These are phyloP conservation scores for Chamaenerion angustifolium DNA, from an alignment of 345 rosid genomes.

Conservation along the genomic window DNA sequence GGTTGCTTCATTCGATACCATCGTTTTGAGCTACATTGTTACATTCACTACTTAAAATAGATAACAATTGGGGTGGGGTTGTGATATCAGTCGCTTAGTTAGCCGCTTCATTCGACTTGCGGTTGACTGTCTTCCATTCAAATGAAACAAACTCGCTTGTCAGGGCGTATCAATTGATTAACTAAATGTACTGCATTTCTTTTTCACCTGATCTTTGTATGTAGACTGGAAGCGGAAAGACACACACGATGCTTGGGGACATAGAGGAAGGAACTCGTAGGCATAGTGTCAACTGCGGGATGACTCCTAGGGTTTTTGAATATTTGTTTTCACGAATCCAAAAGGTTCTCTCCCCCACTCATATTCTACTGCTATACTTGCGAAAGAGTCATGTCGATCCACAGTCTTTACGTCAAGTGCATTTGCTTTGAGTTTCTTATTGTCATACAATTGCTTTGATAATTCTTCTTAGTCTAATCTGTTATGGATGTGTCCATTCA, in stretches of 20 bases:
- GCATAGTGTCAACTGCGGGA: slow-evolving; percentile 89
- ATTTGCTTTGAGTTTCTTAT: background rate
- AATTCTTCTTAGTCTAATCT: no score
- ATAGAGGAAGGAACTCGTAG: slow-evolving; percentile 91
- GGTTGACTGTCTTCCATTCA: no score
- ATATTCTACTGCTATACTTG: background rate
- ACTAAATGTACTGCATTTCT: background rate
- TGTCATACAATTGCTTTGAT: background rate
- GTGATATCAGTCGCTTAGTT: no score
- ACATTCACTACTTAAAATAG: no score
- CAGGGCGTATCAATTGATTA: background rate
- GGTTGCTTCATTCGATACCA: no score
- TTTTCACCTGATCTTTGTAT: slow-evolving; percentile 8
- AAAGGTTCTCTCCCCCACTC: slow-evolving; percentile 34
- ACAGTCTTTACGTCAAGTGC: background rate
- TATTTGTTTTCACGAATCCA: slow-evolving; percentile 78
- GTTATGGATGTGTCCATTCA: no score
- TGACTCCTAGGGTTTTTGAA: slow-evolving; percentile 96
- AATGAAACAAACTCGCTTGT: no score
- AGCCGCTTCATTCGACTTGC: no score
- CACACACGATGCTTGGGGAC: slow-evolving; percentile 99
- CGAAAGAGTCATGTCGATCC: background rate
- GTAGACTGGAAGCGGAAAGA: slow-evolving; percentile 99
- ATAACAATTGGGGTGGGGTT: no score
- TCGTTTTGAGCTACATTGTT: no score